Percentiles rank a stretch among this genome's conserved stretches.
Evolutionary conservation across 352 stramenopile species (phyloP).

Genomic region (Globisporangium camurandrum): DNA sequence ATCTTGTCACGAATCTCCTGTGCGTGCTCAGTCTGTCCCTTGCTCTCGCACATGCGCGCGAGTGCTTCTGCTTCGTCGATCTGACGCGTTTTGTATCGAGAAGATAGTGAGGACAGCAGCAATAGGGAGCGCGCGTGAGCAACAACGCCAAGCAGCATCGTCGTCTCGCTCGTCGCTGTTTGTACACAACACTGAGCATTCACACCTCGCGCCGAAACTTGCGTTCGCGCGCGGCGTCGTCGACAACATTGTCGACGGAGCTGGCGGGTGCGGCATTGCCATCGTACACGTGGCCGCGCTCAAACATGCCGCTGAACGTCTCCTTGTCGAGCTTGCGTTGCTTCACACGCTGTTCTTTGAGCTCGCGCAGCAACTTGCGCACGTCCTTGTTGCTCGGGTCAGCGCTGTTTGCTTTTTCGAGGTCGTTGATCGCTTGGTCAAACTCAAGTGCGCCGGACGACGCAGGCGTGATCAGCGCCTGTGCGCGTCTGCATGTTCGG

Average conservation of each 20-base stretch:
- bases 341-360: constrained; percentile 55
- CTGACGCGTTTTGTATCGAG: constrained; percentile 18
- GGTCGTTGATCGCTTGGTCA: constrained; percentile 58
- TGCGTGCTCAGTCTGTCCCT: constrained; percentile 50
- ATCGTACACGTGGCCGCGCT: constrained; percentile 57
- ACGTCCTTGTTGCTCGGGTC: constrained; percentile 57
- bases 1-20: constrained; percentile 61
- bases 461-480: constrained; percentile 63
- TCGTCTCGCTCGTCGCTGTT: no score
- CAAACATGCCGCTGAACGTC: constrained; percentile 82
- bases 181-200: no score
- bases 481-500: constrained; percentile 32
- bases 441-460: constrained; percentile 76
- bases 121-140: no score
- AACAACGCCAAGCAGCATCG: not conserved
- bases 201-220: constrained; percentile 53
- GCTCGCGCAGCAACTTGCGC: constrained; percentile 52
- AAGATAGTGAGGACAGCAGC: no score
- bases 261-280: constrained; percentile 11
- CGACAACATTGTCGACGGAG: constrained; percentile 8
- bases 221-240: constrained; percentile 26
- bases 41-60: constrained; percentile 56
- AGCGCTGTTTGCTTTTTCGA: constrained; percentile 57
- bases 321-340: constrained; percentile 61
- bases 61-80: constrained; percentile 59